Conservation (phyloP, 2,329 filamentous ascomycete genomes). For the Cladobotryum mycophilum region DNA sequence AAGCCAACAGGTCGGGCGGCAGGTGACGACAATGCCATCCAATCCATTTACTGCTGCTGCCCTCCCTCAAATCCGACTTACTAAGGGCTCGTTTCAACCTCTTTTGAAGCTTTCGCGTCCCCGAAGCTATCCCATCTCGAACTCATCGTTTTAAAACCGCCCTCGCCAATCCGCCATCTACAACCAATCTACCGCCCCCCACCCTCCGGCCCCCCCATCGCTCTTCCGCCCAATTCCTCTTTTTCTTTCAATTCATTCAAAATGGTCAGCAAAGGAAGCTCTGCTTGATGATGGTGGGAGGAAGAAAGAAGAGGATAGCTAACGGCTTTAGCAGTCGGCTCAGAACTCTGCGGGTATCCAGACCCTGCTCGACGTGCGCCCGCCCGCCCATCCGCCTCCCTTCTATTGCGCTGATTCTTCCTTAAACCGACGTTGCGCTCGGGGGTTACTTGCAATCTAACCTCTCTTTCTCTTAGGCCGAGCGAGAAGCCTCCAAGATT, state of each 20-base stretch:
- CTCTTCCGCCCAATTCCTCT: background rate
- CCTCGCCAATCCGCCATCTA: background rate
- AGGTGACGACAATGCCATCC: constrained; percentile 11
- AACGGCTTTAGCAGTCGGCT: constrained; percentile 60
- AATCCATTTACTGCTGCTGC: background rate
- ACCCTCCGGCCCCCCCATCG: too few species aligned
- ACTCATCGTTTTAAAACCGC: background rate
- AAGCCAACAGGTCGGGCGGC: constrained; percentile 1
- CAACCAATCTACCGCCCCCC: background rate
- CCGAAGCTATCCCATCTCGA: background rate
- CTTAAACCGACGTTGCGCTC: background rate
- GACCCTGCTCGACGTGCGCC: constrained; percentile 90
- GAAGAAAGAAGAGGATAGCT: constrained; percentile 4
- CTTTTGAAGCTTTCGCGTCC: too few species aligned
- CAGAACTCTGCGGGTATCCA: constrained; percentile 99
- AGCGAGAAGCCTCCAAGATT: constrained; percentile 98
- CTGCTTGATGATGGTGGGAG: too few species aligned
- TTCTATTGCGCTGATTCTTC: background rate
- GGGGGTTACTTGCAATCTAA: constrained; percentile 8
- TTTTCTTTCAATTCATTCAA: background rate
- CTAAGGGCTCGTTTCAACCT: too few species aligned
- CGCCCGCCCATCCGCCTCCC: background rate
- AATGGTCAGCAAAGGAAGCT: constrained; percentile 1
- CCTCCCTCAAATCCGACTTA: background rate
- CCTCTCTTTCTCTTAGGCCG: constrained; percentile 60